Base-by-base conservation (phyloP, 2,329 filamentous ascomycete species). In the Colletotrichum sp. region DNA sequence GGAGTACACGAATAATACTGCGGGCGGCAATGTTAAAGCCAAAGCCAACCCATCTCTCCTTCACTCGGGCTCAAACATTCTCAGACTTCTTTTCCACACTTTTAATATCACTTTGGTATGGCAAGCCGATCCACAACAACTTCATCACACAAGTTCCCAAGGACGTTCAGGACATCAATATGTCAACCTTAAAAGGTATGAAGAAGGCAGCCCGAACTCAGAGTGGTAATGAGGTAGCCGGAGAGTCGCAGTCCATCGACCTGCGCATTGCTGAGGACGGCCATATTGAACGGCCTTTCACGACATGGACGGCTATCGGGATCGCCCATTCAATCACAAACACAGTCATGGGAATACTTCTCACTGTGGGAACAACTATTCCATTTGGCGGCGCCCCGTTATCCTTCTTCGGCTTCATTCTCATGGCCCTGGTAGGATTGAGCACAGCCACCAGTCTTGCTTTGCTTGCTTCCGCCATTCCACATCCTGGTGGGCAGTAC, bases 221-320 rank as follows among this genome's bases (percentile, higher is more conserved):
- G 3, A n/a, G 39, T 48, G 39, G 39, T 3, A 48, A n/a, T 48
- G 39, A 48, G 18, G 18, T 48, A 3, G 9, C 39, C 18, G 39
- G 18, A n/a, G 39, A 48, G 39, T 48, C 39, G 39, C 39, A 48
- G 39, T 48, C 39, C 18, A 48, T 48, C 39, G 9, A 48, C 39
- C 18, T 48, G 5, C 18, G 18, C 1, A 6, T 48, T n/a, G 70
- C 79, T 25, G 58, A 77, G n/a, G 79, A 74, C 3, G 39, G 78
- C 13, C 80, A 80, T 52, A 78, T 75, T 9, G 67, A 77, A 84
- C 88, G 68, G 85, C 81, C 52, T 62, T 77, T 82, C 76, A 80
- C 71, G 3, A 81, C 79, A 3, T 70, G 81, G 1, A 81, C 80
- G 0, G 80, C 80, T 6, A 69, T 82, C 16, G 80, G 79, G 34